Base-by-base conservation (phyloP, 2,329 filamentous ascomycete genomes). In the Fusarium sp. region DNA sequence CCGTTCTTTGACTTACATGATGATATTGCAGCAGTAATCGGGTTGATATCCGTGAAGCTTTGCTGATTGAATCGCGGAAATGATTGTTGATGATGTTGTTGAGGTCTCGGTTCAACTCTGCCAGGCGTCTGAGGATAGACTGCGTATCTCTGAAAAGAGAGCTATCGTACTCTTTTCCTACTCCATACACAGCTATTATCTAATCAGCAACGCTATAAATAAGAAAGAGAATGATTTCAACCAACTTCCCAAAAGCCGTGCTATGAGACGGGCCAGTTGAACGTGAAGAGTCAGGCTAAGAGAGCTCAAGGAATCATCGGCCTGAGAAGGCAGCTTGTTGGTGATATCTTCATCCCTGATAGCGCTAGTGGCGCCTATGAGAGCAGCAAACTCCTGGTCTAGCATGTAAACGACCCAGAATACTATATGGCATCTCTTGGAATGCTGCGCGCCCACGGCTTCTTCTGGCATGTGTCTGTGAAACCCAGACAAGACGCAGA, bases 331-430 rank as follows among this genome's bases (percentile, higher is more conserved):
- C 2, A 70, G 42, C 29, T 69, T 71, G 4, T 71, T 70, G 1
- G 71, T 70, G 5, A 73, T 73, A 1, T 72, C 71, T 4, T 73
- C 70, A 33, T 73, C 71, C 2, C 69, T 51, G 3, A 73, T 72
- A 0, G 71, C 66, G 11, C 67, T 71, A 0, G 71, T 71, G 1
- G 67, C 69, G 0, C 71, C 71, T 1, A 73, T 71, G 0, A 71
- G 62, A 1, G 70, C 63, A 3, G 66, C 62, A 11, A 72, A 70
- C 23, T 73, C 71, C 0, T 69, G 60, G 1, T 73, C 71, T 0
- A 73, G 25, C 61, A 72, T 71, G 19, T 73, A 73, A 4, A 71
- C 68, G 0, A 68, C 68, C 71, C 71, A 73, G 15, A 73, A 73
- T 6, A 73, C 61, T 2, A 64, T 67, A 9, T 71, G 70, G 9